Evolutionary conservation across 2,329 filamentous ascomycete genomes (phyloP).

Genomic region (Sporothrix sp.): DNA sequence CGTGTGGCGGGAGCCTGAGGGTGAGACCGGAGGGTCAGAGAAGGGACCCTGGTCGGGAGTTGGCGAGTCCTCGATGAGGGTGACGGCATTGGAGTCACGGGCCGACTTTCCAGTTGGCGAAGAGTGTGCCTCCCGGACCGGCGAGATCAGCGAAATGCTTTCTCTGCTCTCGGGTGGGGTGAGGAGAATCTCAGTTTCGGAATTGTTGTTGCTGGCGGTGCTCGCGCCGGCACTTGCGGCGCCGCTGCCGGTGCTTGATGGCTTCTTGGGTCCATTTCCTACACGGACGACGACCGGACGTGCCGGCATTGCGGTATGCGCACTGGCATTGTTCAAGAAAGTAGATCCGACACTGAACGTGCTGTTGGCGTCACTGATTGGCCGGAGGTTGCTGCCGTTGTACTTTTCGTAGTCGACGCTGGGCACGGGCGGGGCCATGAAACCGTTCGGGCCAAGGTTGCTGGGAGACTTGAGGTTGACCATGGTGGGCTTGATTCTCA

Average conservation of each 20-base stretch:
- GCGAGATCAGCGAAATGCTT: conserved; percentile 4
- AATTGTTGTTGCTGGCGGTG: background rate
- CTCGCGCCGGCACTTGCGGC: background rate
- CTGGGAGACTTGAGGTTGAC: conserved; percentile 76
- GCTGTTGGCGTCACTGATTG: conserved; percentile 42
- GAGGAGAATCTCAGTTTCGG: background rate
- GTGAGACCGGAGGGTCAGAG: conserved; percentile 37
- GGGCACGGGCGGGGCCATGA: conserved; percentile 60
- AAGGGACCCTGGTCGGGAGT: conserved; percentile 48
- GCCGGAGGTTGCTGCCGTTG: conserved; percentile 29
- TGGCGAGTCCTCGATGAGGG: conserved; percentile 42
- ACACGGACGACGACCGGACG: conserved; percentile 53
- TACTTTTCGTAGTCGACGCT: conserved; percentile 57
- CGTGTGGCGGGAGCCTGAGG: conserved; percentile 27
- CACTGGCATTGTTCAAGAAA: conserved; percentile 55
- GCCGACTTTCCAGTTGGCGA: background rate
- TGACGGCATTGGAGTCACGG: conserved; percentile 36
- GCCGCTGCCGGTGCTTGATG: conserved; percentile 16
- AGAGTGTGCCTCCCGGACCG: conserved; percentile 13
- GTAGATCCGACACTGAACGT: conserved; percentile 60
- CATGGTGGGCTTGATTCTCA: conserved; percentile 80
- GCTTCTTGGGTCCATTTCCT: conserved; percentile 39
- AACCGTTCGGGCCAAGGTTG: conserved; percentile 37
- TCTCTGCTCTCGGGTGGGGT: background rate
- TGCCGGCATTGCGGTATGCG: conserved; percentile 46